Conservation (phyloP, 192 early-diverging fungal species). For the Podila epicladia region DNA sequence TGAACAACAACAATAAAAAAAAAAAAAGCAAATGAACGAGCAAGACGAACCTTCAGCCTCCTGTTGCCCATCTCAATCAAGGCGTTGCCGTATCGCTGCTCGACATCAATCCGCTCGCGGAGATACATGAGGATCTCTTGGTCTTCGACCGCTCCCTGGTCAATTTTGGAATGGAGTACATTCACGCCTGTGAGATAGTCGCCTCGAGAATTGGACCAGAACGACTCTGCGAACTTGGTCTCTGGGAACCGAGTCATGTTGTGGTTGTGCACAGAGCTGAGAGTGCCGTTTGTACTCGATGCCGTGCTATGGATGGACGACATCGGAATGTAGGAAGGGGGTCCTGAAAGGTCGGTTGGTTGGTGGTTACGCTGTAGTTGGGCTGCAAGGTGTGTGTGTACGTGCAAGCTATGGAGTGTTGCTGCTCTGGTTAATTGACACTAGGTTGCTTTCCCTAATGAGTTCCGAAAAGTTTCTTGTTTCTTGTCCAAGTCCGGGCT, state of each 20-base stretch:
- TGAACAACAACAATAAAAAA: background rate
- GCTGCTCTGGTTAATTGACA: too few species aligned
- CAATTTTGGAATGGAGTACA: constrained; percentile 61
- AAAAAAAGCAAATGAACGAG: background rate
- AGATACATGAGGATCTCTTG: constrained; percentile 64
- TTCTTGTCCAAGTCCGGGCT: too few species aligned
- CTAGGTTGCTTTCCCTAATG: too few species aligned
- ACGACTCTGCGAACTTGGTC: constrained; percentile 52
- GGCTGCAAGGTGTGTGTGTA: too few species aligned
- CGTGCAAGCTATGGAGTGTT: too few species aligned
- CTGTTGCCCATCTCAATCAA: constrained; percentile 45
- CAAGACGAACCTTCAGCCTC: constrained; percentile 20
- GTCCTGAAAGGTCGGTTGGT: too few species aligned
- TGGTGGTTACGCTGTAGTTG: background rate
- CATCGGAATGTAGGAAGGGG: background rate
- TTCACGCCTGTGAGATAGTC: constrained; percentile 59
- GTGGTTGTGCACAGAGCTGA: constrained; percentile 2
- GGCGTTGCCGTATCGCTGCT: constrained; percentile 54
- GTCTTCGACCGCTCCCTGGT: constrained; percentile 63
- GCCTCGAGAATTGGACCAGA: constrained; percentile 50
- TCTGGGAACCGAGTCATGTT: constrained; percentile 31
- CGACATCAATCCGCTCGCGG: constrained; percentile 58
- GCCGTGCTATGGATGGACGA: constrained; percentile 3
- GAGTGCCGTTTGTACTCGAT: constrained; percentile 4
- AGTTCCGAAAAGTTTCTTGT: too few species aligned